phyloP scores from a whole-genome alignment of 805 yeast genomes.

The Monosporozyma aerobia region DNA sequence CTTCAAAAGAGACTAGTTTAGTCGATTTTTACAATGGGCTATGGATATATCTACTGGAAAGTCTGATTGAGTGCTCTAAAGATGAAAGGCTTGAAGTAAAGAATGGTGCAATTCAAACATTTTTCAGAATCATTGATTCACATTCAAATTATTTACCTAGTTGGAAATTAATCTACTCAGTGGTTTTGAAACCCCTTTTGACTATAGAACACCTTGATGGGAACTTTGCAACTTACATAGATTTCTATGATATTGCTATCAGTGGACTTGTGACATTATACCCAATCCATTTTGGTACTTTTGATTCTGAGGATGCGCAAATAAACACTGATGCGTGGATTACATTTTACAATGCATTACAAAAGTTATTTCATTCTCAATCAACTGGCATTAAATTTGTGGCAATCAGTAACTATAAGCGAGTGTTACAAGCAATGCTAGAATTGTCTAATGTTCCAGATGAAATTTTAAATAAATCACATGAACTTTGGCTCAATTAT shows the following conservation, averaged over 20 bases:
- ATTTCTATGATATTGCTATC: constrained; percentile 51
- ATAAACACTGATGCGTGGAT: constrained; percentile 41
- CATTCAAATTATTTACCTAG: constrained; percentile 49
- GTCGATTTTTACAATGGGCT: constrained; percentile 33
- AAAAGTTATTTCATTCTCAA: constrained; percentile 32
- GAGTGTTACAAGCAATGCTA: constrained; percentile 40
- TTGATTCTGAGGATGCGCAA: constrained; percentile 8
- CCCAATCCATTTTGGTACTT: constrained; percentile 39
- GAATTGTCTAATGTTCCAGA: constrained; percentile 28
- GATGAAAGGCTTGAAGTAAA: constrained; percentile 73
- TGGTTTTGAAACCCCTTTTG: constrained; percentile 52
- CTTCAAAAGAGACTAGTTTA: constrained; percentile 11
- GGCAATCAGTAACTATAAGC: constrained; percentile 46
- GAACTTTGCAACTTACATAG: constrained; percentile 41
- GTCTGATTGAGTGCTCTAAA: constrained; percentile 51
- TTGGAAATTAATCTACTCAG: constrained; percentile 60
- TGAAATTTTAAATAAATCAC: constrained; percentile 31
- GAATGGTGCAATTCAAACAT: constrained; percentile 83
- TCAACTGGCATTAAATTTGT: constrained; percentile 38
- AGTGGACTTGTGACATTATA: constrained; percentile 60
- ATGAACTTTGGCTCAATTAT: constrained; percentile 42
- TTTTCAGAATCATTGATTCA: constrained; percentile 71
- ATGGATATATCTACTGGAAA: constrained; percentile 57
- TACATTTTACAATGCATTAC: constrained; percentile 42
- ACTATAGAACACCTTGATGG: constrained; percentile 17